Evolutionary conservation across 805 yeast species (phyloP), one percentile per base, ranked within the genome.

Genomic region (Kuraishia piskuri): DNA sequence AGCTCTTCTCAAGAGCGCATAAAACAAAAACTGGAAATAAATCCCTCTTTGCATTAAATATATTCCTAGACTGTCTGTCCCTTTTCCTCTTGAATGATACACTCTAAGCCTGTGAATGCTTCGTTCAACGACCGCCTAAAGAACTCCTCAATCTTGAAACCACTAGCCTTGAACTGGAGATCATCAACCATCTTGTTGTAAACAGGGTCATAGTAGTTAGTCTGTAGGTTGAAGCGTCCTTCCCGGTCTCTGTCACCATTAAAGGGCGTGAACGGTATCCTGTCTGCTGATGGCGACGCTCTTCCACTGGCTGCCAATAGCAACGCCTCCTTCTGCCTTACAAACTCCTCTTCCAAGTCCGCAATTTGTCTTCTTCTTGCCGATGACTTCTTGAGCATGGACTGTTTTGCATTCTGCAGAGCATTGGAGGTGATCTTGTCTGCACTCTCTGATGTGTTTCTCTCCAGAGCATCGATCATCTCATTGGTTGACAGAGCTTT

Each of bases 41-140:
- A 31, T 31, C 14, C 40, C 9, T 31, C 40, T 12, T 31, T 31
- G 40, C 40, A 31, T 31, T 31, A 31, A 31, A 31, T 31, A 31
- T 31, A 31, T 12, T 25, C 7, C 40, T 31, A 31, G 9, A 31
- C 40, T 12, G 40, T 22, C n/a, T 46, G 48, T 14, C 48, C 23
- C 48, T 45, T 50, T 31, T 86, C 91, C 46, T 71, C 75, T 45
- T 82, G 85, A 24, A 94, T 78, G 54, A 85, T 77, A 66, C 97
- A 90, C 17, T 89, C 91, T 55, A 94, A 72, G 0, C 98, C 97
- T 71, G 84, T 80, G 61, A 91, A 92, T 5, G 98, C 97, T 59
- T 88, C 94, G 54, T 87, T 86, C 52, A 94, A 71, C 3, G 92
- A 84, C 58, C 92, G 79, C 58, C 83, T 82, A 63, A 85, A 88